Evolutionary conservation across 345 rosid species (phyloP), one percentile per base, ranked within the genome.

Genomic region (Passiflora organensis): DNA sequence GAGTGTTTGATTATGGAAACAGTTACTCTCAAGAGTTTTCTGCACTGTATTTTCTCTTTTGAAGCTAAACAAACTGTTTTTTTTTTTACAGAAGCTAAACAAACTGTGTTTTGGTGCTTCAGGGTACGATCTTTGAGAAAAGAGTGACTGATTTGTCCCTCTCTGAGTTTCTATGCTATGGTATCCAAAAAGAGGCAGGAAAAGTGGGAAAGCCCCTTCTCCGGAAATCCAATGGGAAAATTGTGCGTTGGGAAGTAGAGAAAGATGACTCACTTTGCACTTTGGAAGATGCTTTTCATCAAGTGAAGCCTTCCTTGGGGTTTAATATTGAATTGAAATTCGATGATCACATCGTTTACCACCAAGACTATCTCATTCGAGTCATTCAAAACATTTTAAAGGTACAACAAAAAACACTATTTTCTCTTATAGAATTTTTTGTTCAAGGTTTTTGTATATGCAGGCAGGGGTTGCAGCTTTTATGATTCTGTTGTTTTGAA

Each of bases 301-400:
- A 63, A 74, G 95, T 93, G 6, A 75, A 78, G 4, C 83, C 89
- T 14, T 62, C 78, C 8, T 37, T 84, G 43, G 99, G 99, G 32
- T 93, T 89, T 79, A 89, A 93, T 68, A 78, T 93, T 59, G 96
- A 93, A 72, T 57, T 93, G 37, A 93, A 93, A 74, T 87, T 89
- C 45, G 99, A 89, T 65, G 96, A 93, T 65, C 63, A 84, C 59
- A 55, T 89, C 48, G 77, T 84, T 24, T 93, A 93, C 58, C 63
- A 71, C 1, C 76, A 73, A 19, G 85, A 86, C 36, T 53, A 78
- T 58, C 94, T 91, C 62, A 58, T 64, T 65, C 73, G 72, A 23
- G 82, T 77, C 24, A 75, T 91, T 63, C 84, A 82, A 60, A 61
- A 84, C 39, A 73, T 82, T 62, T 58, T 91, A 50, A 65, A 76